Evolutionary conservation across 2,329 filamentous ascomycete species (phyloP).

Genomic region (Alternaria brassicicola): DNA sequence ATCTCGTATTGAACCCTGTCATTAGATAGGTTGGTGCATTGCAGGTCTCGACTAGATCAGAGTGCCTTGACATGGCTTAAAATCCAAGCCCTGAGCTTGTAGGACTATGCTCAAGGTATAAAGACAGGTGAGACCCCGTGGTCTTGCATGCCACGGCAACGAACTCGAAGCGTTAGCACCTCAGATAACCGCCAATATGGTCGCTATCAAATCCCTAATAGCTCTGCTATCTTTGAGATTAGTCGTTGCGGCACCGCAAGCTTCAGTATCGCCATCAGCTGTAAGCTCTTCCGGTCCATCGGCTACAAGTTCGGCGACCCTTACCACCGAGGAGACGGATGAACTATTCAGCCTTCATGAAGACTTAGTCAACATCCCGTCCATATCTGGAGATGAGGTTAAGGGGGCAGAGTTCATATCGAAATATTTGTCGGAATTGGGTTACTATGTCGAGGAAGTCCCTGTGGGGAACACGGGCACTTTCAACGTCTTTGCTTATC

Average conservation of each 20-base stretch:
- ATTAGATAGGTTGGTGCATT: neutral
- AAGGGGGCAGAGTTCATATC: conserved; percentile 70
- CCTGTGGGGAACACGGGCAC: conserved; percentile 53
- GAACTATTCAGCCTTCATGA: conserved; percentile 33
- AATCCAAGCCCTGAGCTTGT: neutral
- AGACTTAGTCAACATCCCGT: conserved; percentile 35
- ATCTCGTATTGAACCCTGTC: neutral
- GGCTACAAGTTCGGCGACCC: neutral
- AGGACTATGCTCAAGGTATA: neutral
- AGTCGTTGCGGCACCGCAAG: conserved; percentile 13
- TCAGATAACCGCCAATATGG: neutral
- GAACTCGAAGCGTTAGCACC: neutral
- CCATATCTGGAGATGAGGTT: conserved; percentile 63
- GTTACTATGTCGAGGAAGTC: conserved; percentile 55
- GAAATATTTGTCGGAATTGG: conserved; percentile 65
- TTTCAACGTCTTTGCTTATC: conserved; percentile 78
- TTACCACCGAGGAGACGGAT: conserved; percentile 26
- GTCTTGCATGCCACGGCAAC: neutral
- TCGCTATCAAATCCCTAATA: neutral
- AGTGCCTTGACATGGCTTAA: neutral
- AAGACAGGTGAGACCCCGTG: neutral
- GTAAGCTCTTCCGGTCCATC: conserved; percentile 10
- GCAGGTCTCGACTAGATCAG: neutral
- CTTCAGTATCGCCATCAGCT: conserved; percentile 1
- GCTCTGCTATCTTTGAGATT: neutral